Conservation (phyloP, 768 basidiomycete species). For the Auricularia sp. region DNA sequence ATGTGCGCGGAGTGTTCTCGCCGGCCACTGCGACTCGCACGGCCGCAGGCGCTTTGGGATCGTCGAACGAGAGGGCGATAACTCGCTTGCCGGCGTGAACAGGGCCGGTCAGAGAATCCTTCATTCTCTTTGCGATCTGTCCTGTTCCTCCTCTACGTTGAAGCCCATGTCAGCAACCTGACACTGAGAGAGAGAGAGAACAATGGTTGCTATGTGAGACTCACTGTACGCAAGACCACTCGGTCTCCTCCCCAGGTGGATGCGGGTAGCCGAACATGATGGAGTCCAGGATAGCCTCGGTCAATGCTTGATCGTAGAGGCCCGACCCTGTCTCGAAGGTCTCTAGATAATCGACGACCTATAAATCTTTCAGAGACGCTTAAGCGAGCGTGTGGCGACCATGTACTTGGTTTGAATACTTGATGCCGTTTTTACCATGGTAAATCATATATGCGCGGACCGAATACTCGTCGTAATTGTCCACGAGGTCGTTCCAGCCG, state of each 20-base stretch:
- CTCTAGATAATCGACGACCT: slow-evolving; percentile 9
- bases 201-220: background rate
- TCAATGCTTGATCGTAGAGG: slow-evolving; percentile 25
- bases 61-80: background rate
- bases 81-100: too few species aligned
- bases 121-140: background rate
- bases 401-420: background rate
- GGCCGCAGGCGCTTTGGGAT: background rate
- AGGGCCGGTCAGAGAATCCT: background rate
- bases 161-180: background rate
- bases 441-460: slow-evolving; percentile 12
- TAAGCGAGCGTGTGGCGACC: too few species aligned
- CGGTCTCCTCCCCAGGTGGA: background rate
- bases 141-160: background rate
- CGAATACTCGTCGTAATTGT: slow-evolving; percentile 1
- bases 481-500: slow-evolving; percentile 1
- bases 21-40: background rate
- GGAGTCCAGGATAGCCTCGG: slow-evolving; percentile 24
- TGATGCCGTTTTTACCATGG: slow-evolving; percentile 8
- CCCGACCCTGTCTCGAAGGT: slow-evolving; percentile 23
- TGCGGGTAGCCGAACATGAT: slow-evolving; percentile 16
- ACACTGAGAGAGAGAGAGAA: background rate
- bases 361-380: too few species aligned
- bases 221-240: slow-evolving; percentile 1
- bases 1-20: slow-evolving; percentile 8